Conservation (phyloP, 2,329 filamentous ascomycete genomes). For the Scedosporium apiospermum region DNA sequence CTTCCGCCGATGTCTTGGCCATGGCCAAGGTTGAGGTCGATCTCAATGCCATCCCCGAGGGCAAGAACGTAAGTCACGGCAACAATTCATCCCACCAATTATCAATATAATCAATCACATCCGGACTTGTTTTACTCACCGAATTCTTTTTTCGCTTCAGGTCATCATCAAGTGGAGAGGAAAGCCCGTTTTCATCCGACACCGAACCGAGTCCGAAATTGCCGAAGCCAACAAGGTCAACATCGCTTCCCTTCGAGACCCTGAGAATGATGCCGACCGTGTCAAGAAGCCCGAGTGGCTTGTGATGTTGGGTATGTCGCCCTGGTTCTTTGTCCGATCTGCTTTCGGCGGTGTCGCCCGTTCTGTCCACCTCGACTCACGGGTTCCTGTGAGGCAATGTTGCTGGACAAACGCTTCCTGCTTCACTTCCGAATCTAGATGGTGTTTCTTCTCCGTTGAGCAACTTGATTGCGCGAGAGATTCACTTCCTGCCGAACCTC, state of each 20-base stretch:
- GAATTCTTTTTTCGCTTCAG: slow-evolving; percentile 29
- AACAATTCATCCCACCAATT: not conserved
- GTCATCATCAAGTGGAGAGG: slow-evolving; percentile 99
- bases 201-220: slow-evolving; percentile 90
- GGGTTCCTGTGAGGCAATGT: too few relatives aligned
- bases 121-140: not conserved
- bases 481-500: too few relatives aligned
- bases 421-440: too few relatives aligned
- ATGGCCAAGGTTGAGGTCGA: slow-evolving; percentile 99
- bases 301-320: slow-evolving; percentile 78
- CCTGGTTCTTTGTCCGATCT: not conserved
- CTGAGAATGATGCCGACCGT: slow-evolving; percentile 81
- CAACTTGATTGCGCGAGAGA: not conserved
- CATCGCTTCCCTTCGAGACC: slow-evolving; percentile 77
- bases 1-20: slow-evolving; percentile 94
- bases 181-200: slow-evolving; percentile 99
- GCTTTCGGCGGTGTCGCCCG: not conserved
- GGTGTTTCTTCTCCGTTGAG: too few relatives aligned
- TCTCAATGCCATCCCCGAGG: slow-evolving; percentile 85
- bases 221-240: slow-evolving; percentile 86
- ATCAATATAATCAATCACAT: not conserved
- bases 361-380: not conserved
- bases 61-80: slow-evolving; percentile 78
- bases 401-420: too few relatives aligned
- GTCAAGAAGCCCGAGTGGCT: slow-evolving; percentile 99